A percentile compares a stretch with the other conserved stretches of the same genome.
Evolutionary conservation across 2,329 filamentous ascomycete genomes (phyloP).

Genomic region (Aspergillus fumigatiaffinis): DNA sequence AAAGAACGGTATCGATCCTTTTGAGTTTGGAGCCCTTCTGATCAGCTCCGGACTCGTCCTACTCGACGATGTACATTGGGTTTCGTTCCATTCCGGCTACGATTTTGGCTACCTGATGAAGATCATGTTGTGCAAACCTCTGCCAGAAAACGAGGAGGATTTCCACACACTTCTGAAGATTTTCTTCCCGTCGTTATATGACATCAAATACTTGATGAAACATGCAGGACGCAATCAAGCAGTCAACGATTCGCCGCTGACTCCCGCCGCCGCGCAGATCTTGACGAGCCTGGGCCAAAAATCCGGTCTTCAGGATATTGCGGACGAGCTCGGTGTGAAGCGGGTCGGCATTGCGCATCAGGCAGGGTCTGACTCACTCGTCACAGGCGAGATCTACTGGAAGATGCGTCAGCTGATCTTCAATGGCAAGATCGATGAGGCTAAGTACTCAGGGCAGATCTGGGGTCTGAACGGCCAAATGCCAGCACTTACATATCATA

Average conservation of each 20-base stretch:
- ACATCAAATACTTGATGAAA: conserved; percentile 97
- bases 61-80: conserved; percentile 85
- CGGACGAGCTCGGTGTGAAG: conserved; percentile 87
- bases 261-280: conserved; percentile 65
- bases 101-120: conserved; percentile 98
- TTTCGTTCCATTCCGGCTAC: conserved; percentile 96
- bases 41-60: conserved; percentile 90
- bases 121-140: conserved; percentile 73
- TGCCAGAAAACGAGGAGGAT: conserved; percentile 84
- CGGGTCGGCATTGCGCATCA: conserved; percentile 84
- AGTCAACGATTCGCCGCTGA: conserved; percentile 59
- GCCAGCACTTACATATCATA: conserved; percentile 47
- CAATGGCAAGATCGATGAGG: conserved; percentile 71
- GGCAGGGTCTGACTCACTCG: conserved; percentile 85
- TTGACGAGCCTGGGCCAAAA: conserved; percentile 84
- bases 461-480: conserved; percentile 81
- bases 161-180: conserved; percentile 86
- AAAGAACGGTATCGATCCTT: conserved; percentile 83
- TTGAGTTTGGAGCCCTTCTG: conserved; percentile 81
- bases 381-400: conserved; percentile 95
- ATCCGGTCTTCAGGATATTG: conserved; percentile 87
- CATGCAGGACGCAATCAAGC: conserved; percentile 70
- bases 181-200: conserved; percentile 90
- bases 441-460: conserved; percentile 79
- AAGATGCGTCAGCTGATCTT: conserved; percentile 86